phyloP scores from a whole-genome alignment of 2,329 filamentous ascomycete genomes.

The Aureobasidium sp. region DNA sequence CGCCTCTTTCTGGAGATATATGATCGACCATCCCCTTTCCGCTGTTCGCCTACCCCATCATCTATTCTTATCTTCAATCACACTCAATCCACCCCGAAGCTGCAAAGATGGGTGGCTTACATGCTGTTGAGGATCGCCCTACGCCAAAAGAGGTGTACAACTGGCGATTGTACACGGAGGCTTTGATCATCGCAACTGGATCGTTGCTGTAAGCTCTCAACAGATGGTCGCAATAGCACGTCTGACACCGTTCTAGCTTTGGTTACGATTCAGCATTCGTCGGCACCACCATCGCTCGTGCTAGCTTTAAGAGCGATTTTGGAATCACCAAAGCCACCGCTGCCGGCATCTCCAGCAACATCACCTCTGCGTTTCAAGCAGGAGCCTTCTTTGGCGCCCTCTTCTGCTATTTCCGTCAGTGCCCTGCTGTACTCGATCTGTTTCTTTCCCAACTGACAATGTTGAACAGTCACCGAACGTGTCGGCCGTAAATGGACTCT shows the following conservation, averaged over 20 bases:
- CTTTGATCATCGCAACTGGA: constrained; percentile 3
- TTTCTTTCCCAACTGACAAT: background rate
- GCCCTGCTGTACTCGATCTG: constrained; percentile 32
- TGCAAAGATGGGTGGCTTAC: background rate
- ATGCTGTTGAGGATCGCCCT: background rate
- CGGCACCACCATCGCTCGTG: constrained; percentile 19
- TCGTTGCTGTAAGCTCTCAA: background rate
- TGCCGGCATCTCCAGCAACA: constrained; percentile 19
- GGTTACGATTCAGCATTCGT: constrained; percentile 21
- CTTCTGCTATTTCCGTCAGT: constrained; percentile 30
- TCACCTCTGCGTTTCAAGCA: constrained; percentile 19
- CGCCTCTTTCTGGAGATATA: background rate
- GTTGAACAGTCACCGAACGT: constrained; percentile 5
- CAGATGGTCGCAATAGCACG: too few relatives aligned
- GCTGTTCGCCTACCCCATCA: background rate
- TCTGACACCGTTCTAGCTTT: constrained; percentile 10
- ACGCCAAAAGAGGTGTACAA: constrained; percentile 7
- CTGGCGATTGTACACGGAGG: background rate
- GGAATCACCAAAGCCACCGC: constrained; percentile 15
- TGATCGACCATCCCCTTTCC: background rate
- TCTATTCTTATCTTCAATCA: background rate
- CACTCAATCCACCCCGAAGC: background rate
- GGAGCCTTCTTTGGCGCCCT: constrained; percentile 19
- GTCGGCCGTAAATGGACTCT: constrained; percentile 16
- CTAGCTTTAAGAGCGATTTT: constrained; percentile 19